Evolutionary conservation across 2,329 filamentous ascomycete species (phyloP).

Genomic region (Bipolaris zeicola): DNA sequence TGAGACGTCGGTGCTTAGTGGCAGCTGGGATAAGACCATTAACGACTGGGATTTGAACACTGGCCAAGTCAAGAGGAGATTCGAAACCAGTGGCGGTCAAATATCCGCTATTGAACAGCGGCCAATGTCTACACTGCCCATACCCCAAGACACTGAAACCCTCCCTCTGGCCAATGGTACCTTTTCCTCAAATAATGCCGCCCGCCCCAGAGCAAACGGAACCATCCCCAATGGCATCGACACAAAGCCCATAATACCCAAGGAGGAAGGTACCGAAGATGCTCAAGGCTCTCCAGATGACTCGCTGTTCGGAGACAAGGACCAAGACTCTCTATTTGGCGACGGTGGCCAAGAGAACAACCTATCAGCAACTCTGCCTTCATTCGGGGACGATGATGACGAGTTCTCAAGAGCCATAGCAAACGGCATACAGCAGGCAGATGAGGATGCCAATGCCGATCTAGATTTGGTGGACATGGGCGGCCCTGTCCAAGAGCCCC

Average conservation of each 20-base stretch:
- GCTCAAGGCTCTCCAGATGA: slow-evolving; percentile 70
- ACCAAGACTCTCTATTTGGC: slow-evolving; percentile 80
- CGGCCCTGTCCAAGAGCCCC: slow-evolving; percentile 50
- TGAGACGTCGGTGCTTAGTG: slow-evolving; percentile 85
- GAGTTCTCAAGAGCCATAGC: slow-evolving; percentile 79
- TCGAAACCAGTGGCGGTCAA: slow-evolving; percentile 78
- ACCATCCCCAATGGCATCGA: slow-evolving; percentile 52
- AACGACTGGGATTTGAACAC: slow-evolving; percentile 95
- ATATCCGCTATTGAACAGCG: slow-evolving; percentile 87
- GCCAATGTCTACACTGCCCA: slow-evolving; percentile 73
- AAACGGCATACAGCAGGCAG: slow-evolving; percentile 53
- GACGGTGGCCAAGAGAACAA: slow-evolving; percentile 64
- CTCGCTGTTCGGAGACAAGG: slow-evolving; percentile 82
- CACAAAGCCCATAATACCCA: slow-evolving; percentile 27
- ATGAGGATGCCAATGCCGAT: slow-evolving; percentile 50
- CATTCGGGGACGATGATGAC: slow-evolving; percentile 80
- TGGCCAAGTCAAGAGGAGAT: slow-evolving; percentile 75
- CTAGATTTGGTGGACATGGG: slow-evolving; percentile 54
- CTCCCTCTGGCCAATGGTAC: slow-evolving; percentile 64
- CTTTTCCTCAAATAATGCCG: slow-evolving; percentile 74
- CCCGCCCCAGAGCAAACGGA: slow-evolving; percentile 63
- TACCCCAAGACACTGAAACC: slow-evolving; percentile 74
- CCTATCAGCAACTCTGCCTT: slow-evolving; percentile 50
- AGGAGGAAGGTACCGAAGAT: slow-evolving; percentile 58
- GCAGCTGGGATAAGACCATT: slow-evolving; percentile 95